Conservation (phyloP, 306 rosid genomes). For the Pterocarpus macrocarpus region DNA sequence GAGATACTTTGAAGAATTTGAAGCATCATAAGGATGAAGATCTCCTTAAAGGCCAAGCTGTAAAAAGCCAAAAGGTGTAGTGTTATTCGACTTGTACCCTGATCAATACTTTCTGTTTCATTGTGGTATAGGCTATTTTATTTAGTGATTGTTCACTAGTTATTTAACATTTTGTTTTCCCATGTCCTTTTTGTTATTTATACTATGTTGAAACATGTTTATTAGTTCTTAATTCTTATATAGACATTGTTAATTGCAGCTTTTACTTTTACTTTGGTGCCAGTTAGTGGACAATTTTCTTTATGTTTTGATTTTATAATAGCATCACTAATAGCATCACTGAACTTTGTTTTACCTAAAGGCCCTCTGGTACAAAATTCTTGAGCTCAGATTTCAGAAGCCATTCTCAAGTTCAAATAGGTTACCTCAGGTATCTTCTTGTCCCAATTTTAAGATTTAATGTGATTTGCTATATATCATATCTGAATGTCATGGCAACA, state of each 20-base stretch:
- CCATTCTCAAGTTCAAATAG: constrained; percentile 83
- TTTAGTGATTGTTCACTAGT: neutral
- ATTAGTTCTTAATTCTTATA: neutral
- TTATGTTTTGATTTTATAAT: constrained; percentile 14
- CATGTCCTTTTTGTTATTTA: constrained; percentile 21
- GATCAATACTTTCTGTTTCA: neutral
- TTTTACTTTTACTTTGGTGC: neutral
- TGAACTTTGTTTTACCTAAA: constrained; percentile 46
- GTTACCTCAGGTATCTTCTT: constrained; percentile 77
- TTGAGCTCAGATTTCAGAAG: constrained; percentile 88
- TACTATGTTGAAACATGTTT: constrained; percentile 21
- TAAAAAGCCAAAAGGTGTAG: constrained; percentile 85
- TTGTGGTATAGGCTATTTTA: constrained; percentile 1
- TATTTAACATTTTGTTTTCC: constrained; percentile 1
- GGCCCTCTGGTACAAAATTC: constrained; percentile 92
- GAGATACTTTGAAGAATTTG: constrained; percentile 77
- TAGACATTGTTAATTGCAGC: constrained; percentile 26
- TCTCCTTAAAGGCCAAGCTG: constrained; percentile 85
- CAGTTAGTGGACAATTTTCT: constrained; percentile 6
- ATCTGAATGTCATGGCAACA: too few species aligned
- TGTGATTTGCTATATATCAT: too few species aligned
- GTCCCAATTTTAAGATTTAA: neutral
- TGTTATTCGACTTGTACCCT: constrained; percentile 12
- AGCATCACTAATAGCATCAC: neutral
- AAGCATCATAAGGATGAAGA: constrained; percentile 86